A percentile compares a stretch with the other conserved stretches of the same genome.
These are phyloP conservation scores for Clonostachys rhizophaga DNA, from an alignment of 2,329 filamentous ascomycete species.

Conservation along the genomic window DNA sequence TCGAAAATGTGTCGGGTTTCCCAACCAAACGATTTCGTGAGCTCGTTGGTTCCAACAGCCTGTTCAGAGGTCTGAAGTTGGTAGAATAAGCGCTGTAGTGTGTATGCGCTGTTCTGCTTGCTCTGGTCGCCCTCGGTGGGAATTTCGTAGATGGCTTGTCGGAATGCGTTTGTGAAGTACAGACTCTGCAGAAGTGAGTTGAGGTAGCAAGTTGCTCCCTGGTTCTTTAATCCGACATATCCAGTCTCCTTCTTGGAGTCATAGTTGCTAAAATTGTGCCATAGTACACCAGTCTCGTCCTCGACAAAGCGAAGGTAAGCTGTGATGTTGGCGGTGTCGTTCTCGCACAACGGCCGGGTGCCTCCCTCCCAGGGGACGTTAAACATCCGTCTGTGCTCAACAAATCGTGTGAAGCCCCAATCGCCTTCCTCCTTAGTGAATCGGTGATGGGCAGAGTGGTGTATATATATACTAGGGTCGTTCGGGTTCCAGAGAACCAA, in stretches of 20 bases:
- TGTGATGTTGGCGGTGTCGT: constrained; percentile 73
- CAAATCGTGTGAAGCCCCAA: constrained; percentile 98
- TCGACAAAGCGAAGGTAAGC: constrained; percentile 79
- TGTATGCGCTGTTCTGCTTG: constrained; percentile 85
- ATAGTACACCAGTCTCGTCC: constrained; percentile 82
- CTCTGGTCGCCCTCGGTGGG: constrained; percentile 83
- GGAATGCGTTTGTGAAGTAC: constrained; percentile 88
- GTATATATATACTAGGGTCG: constrained; percentile 78
- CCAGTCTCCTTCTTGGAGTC: constrained; percentile 99
- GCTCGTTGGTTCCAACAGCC: constrained; percentile 85
- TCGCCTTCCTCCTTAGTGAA: constrained; percentile 96
- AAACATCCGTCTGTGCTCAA: constrained; percentile 83
- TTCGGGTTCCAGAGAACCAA: constrained; percentile 92
- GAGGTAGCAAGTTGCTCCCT: constrained; percentile 87
- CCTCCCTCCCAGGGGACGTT: constrained; percentile 69
- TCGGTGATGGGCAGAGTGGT: constrained; percentile 85
- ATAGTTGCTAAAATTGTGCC: constrained; percentile 91
- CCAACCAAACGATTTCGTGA: constrained; percentile 97
- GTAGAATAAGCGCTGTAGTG: constrained; percentile 90
- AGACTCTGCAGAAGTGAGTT: constrained; percentile 81
- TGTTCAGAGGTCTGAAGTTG: constrained; percentile 81
- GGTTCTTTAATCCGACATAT: constrained; percentile 94
- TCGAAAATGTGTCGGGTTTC: constrained; percentile 97
- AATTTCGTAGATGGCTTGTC: constrained; percentile 93
- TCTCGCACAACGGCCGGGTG: constrained; percentile 68